These are phyloP conservation scores for Kitagawia praeruptora DNA, from an alignment of 129 eudicot genomes.

Conservation along the genomic window DNA sequence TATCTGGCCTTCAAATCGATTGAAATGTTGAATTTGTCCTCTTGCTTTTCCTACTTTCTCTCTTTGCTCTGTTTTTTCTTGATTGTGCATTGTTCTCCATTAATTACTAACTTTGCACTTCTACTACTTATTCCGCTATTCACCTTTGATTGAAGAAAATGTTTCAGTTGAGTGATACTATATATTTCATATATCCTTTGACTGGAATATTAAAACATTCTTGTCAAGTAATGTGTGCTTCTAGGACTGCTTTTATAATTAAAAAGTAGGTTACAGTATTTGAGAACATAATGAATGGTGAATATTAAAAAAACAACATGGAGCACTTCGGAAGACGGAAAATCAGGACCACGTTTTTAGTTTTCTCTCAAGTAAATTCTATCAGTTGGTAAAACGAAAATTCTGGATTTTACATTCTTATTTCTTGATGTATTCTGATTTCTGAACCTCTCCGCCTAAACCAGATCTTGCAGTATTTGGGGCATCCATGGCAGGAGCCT, in stretches of 20 bases:
- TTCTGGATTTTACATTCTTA: background rate
- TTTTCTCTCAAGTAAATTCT: background rate
- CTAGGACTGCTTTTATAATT: background rate
- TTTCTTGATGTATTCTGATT: background rate
- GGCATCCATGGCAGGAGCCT: constrained; percentile 97
- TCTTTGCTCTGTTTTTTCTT: background rate
- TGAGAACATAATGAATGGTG: background rate
- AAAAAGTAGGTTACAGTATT: background rate
- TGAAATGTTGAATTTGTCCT: background rate
- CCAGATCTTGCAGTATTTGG: constrained; percentile 91
- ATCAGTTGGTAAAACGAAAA: background rate
- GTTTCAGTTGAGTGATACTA: background rate
- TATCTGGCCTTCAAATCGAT: background rate
- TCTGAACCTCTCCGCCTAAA: constrained; percentile 2
- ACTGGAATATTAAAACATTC: background rate
- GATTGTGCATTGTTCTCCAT: background rate
- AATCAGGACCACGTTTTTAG: background rate
- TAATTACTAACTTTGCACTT: background rate
- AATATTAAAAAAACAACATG: background rate
- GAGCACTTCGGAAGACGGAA: background rate
- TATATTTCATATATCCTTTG: background rate
- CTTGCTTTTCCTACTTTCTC: background rate
- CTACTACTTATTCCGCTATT: background rate
- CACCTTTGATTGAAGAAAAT: background rate
- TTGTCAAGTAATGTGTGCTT: background rate